Base-by-base conservation (phyloP, 2,329 filamentous ascomycete genomes). In the Pyrenophora tritici-repentis region DNA sequence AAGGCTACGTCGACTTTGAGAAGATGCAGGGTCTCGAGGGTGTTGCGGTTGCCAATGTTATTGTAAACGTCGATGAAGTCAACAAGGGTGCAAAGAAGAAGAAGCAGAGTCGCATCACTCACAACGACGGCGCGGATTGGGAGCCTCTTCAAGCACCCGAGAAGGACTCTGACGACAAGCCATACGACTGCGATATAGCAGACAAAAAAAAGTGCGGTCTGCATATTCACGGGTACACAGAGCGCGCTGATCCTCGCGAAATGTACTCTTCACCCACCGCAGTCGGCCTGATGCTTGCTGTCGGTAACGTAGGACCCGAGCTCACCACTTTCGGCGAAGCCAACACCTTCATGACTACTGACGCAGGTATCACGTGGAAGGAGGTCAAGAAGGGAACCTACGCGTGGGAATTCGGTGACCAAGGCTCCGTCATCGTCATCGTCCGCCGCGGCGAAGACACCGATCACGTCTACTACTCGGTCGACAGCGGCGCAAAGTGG, bases 71-170 rank as follows among this genome's bases (percentile, higher is more conserved):
- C 20, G 79, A 88, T 29, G 84, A 86, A 26, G 79, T 83, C 10
- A 78, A 83, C 43, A 79, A 81, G 37, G 86, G 86, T 14, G 80
- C 82, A 17, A 78, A 81, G 35, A 99, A 99, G 80, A 87, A 86
- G 69, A 81, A 97, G 42, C 90, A 91, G 73, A 94, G 90, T 32
- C 86, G 89, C 79, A 97, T 99, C 67, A 96, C 91, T 1, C 94
- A 99, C 76, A 97, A 97, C 66, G 94, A 99, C 68, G 94, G 93
- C 29, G 89, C 89, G 0, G 85, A 92, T 69, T 99, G 94, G 94
- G 81, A 80, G 22, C 85, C 86, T 56, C 76, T 99, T 8, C 75
- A 84, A 9, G 86, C 91, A n/a, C 93, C 91, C 0, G 67, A 75
- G 32, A 83, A 85, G 61, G 86, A 93, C 62, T 79, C 83, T 0